Evolutionary conservation across 768 basidiomycete genomes (phyloP), one percentile per base, ranked within the genome.

Genomic region (Mycena maculata): DNA sequence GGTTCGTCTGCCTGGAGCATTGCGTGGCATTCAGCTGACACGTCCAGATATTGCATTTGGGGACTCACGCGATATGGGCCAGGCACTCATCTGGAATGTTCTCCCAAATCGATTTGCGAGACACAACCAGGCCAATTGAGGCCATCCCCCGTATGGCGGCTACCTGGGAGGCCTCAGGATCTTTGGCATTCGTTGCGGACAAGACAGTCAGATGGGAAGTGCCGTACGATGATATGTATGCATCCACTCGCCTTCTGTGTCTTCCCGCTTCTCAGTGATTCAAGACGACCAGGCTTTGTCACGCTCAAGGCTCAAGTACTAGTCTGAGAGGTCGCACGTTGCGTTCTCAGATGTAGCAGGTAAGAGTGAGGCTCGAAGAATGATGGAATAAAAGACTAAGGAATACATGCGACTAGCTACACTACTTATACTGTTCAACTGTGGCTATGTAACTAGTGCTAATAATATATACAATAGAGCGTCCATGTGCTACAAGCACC

Each of bases 221-320:
- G 3, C 94, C 94, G 3, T 95, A 92, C 65, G 94, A 95, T 68
- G 94, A 95, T 72, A 72, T 90, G 93, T 93, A 72, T 58, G 89
- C 78, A 18, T 15, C n/a, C 18, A 13, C 31, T 22, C 9, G 45
- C 63, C 57, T 44, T 47, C 23, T 9, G 15, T 12, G 33, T 60
- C 41, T 4, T 33, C 54, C 33, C 25, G 13, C 48, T 36, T 49
- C 44, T 61, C 33, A 69, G 33, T 52, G 22, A 65, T 38, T 39
- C 38, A 57, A 88, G 85, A 59, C 75, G 75, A 57, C 84, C 84
- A 5, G 79, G 81, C 6, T 76, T 78, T n/a, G n/a, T n/a, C n/a
- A n/a, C n/a, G n/a, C n/a, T n/a, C n/a, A n/a, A n/a, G n/a, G n/a
- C n/a, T n/a, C n/a, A n/a, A n/a, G n/a, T n/a, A n/a, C n/a, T n/a